Evolutionary conservation across 306 rosid species (phyloP), one percentile per base, ranked within the genome.

Genomic region (Astragalus membranaceus): DNA sequence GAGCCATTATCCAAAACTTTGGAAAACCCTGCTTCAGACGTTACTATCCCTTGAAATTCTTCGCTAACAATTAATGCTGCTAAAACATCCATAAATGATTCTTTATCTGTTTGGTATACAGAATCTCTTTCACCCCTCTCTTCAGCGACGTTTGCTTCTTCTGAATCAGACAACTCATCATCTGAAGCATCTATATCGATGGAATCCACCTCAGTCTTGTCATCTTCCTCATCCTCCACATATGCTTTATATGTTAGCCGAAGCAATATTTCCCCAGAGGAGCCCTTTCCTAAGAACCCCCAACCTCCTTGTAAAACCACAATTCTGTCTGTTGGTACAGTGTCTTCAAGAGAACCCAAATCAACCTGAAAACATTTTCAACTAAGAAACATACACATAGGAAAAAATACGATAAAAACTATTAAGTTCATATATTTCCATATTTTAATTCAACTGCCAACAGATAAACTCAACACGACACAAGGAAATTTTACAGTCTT

Each of bases 141-240:
- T 44, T 72, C 60, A 37, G 64, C 62, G 54, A 26, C 71, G 59
- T 61, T 83, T 55, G 74, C 66, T 62, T 87, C 90, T 64, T 87
- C 92, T 57, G 85, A 81, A 81, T 89, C 97, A 55, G 88, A 84
- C 75, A 87, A 68, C 72, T 89, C 97, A 16, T 95, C 99, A 60
- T 94, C 99, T 49, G 92, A 89, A 47, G 60, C 74, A 69, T 91
- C 90, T n/a, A 52, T 78, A 63, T 94, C 89, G 57, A 69, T 73
- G 53, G 66, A 64, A 73, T 80, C 86, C 47, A 68, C 50, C 64
- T 26, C 67, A 17, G 82, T 55, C 81, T 64, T 91, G 74, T 95
- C 99, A 75, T 95, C 99, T 79, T 91, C 99, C 77, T 95, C 99
- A 74, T 95, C 99, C 83, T 95, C 99, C 39, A 95, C 99, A 70